Conservation (phyloP, 768 basidiomycete species). For the Omphalotus guepiniiformis region DNA sequence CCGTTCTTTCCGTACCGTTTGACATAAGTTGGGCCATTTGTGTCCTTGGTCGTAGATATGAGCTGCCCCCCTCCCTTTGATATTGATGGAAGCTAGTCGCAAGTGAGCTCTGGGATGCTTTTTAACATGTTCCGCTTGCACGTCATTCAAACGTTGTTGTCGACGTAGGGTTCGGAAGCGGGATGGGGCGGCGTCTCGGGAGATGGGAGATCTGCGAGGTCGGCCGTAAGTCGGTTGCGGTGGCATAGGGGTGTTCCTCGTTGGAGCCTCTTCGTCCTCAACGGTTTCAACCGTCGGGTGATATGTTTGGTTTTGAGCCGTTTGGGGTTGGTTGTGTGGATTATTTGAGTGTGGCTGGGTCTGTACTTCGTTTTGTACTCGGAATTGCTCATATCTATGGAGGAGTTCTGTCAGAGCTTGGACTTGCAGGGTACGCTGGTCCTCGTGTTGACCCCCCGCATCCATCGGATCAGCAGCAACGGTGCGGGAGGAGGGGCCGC, state of each 20-base stretch:
- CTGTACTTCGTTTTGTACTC: no score
- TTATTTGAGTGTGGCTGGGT: no score
- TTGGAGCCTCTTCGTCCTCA: no score
- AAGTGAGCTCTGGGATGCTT: constrained; percentile 11
- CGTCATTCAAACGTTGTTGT: background rate
- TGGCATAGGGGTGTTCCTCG: background rate
- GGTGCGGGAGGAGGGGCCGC: no score
- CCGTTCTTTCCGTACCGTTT: constrained; percentile 9
- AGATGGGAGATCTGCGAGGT: background rate
- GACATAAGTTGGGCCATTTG: constrained; percentile 19
- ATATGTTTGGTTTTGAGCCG: no score
- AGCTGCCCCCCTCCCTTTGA: constrained; percentile 10
- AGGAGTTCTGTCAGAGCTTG: no score
- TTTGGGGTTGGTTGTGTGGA: no score
- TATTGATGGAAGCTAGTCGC: constrained; percentile 12
- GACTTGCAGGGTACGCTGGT: no score
- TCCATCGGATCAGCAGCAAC: no score
- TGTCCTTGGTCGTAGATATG: background rate
- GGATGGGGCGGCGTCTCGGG: background rate
- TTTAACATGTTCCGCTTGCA: background rate
- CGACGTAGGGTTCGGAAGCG: background rate
- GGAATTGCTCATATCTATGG: no score
- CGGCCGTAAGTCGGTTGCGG: background rate
- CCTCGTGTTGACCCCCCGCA: no score
- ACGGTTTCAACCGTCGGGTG: no score